Conservation (phyloP, 148 eudicot species). For the Amaranthus cruentus region DNA sequence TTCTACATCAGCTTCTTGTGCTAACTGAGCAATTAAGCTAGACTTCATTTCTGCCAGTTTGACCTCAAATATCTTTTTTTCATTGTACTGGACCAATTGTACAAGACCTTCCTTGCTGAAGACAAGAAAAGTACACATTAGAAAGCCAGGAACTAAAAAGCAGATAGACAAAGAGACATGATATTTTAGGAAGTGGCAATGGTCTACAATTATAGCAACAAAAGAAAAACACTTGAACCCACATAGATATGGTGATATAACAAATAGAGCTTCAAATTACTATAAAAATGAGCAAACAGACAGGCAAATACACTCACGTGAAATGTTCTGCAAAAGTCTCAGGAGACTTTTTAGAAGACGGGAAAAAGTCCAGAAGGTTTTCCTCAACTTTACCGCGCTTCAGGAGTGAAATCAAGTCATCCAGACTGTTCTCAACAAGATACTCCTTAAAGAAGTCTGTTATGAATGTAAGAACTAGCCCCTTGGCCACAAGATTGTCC, state of each 20-base stretch:
- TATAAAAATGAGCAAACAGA: too few relatives aligned
- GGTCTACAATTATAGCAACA: too few relatives aligned
- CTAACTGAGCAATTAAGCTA: constrained; percentile 72
- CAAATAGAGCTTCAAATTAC: too few relatives aligned
- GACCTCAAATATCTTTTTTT: constrained; percentile 91
- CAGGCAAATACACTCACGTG: constrained; percentile 50
- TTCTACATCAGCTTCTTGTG: constrained; percentile 79
- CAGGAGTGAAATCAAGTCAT: constrained; percentile 83
- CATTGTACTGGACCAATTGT: constrained; percentile 74
- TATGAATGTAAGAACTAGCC: constrained; percentile 82
- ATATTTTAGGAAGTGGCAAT: background rate
- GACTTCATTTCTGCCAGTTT: constrained; percentile 94
- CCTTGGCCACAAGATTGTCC: constrained; percentile 94
- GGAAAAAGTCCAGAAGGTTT: constrained; percentile 81
- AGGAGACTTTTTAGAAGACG: constrained; percentile 71
- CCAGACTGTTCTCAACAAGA: constrained; percentile 85
- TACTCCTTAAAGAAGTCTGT: constrained; percentile 96
- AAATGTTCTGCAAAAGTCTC: constrained; percentile 94
- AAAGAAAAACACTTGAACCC: too few relatives aligned
- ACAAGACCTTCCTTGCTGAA: constrained; percentile 75
- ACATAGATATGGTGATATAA: too few relatives aligned
- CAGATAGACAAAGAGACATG: background rate
- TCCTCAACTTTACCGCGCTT: constrained; percentile 94
- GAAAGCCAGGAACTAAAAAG: background rate
- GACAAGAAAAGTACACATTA: constrained; percentile 8